Evolutionary conservation across 768 basidiomycete genomes (phyloP), one percentile per base, ranked within the genome.

Genomic region (Rhodotorula babjevae): DNA sequence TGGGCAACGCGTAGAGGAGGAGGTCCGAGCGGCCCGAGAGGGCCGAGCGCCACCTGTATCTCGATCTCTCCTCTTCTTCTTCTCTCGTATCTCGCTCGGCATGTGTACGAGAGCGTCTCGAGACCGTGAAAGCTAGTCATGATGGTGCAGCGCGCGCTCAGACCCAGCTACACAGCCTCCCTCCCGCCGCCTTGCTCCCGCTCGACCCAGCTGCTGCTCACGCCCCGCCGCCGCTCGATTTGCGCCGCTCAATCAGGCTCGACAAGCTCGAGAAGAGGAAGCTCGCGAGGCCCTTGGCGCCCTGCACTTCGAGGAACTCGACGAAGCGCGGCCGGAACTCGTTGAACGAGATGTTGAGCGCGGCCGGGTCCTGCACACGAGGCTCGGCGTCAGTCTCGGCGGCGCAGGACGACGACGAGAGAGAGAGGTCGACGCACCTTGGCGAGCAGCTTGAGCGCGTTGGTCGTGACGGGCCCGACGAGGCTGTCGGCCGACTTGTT

Each of bases 321-420:
- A 74, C 61, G 40, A 74, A 67, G 27, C 31, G 49, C 19, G 68
- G 68, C 6, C 73, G 73, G 58, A 74, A 74, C 9, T 63, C 62
- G 31, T 57, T 59, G 65, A 60, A 74, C 27, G 65, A 27, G 57
- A 67, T 42, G 15, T 19, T 1, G 11, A 50, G 36, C 6, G 46
- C 52, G 25, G 59, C 40, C 19, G 53, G 52, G 18, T 7, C 50
- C 59, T 23, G 29, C 19, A 16, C 0, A 15, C 44, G 18, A 46
- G 44, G 12, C n/a, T n/a, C n/a, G 12, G 14, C 8, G 36, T 61
- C 49, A 47, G 58, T 11, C 1, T 2, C 1, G 47, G 10, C 12
- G 25, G 25, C 10, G 40, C 16, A 0, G 36, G 36, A 9, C 36
- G 36, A 36, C 36, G 9, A 9, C 4, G 9, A 36, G 36, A 36